These are phyloP conservation scores for Fusarium begoniae DNA, from an alignment of 2,329 filamentous ascomycete genomes.

Conservation along the genomic window DNA sequence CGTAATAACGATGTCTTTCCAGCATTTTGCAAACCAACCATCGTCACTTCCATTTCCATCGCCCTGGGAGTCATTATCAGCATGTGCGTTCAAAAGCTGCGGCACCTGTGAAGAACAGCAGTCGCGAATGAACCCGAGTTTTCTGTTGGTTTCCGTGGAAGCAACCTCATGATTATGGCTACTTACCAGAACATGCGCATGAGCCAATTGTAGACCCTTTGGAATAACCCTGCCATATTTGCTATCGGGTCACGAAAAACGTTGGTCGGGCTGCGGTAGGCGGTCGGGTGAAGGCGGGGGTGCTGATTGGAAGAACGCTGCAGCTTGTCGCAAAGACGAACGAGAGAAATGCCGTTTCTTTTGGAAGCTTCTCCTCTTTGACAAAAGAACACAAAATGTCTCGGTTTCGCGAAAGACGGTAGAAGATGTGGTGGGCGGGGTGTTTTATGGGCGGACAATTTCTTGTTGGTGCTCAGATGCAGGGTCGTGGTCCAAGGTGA, in stretches of 20 bases:
- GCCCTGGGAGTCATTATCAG: constrained; percentile 68
- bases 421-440: constrained; percentile 40
- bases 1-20: constrained; percentile 95
- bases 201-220: constrained; percentile 97
- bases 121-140: constrained; percentile 5
- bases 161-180: constrained; percentile 5
- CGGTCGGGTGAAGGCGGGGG: constrained; percentile 41
- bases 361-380: constrained; percentile 10
- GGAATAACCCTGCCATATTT: constrained; percentile 89
- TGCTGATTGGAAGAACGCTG: constrained; percentile 33
- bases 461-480: constrained; percentile 41
- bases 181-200: constrained; percentile 95
- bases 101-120: constrained; percentile 9
- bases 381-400: constrained; percentile 22
- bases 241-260: constrained; percentile 32
- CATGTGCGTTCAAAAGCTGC: constrained; percentile 34
- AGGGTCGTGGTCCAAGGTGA: constrained; percentile 30
- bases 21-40: constrained; percentile 98
- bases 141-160: constrained; percentile 13
- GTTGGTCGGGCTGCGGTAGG: constrained; percentile 36
- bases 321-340: constrained; percentile 21
- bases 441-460: constrained; percentile 42
- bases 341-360: constrained; percentile 7
- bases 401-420: constrained; percentile 30
- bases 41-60: constrained; percentile 99